Evolutionary conservation across 2,329 filamentous ascomycete species (phyloP), one percentile per base, ranked within the genome.

Genomic region (Ceratocystis albifundus): DNA sequence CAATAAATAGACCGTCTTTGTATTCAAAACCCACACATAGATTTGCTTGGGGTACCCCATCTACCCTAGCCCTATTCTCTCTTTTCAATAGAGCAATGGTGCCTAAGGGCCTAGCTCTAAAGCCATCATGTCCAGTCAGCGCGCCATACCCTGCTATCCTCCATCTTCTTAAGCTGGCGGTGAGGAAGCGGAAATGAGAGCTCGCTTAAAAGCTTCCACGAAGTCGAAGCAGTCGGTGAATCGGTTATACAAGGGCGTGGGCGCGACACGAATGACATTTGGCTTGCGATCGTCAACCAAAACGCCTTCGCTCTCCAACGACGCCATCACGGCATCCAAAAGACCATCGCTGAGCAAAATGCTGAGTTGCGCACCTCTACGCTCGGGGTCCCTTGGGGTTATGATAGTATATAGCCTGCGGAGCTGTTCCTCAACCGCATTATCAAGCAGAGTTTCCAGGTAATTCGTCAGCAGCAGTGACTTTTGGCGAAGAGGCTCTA

Each of bases 201-300:
- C 72, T 66, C 70, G 67, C 28, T 66, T 66, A 53, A 75, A 73
- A 10, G 70, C 71, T 68, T 66, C 65, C 12, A 72, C 72, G 70
- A 75, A 75, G n/a, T 70, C 70, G 44, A 69, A 74, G 64, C 74
- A 75, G 64, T 95, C 90, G 53, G 77, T 76, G 73, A 88, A 93
- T 0, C 81, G 85, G 73, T 93, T 94, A 74, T 94, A 95, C 72
- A 95, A 73, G 6, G 90, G 89, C 53, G 87, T 86, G 2, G 90
- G 89, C 3, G 90, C 89, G 4, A 93, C 84, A 7, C 90, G 79
- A 61, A 95, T 84, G 12, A 94, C 90, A 74, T 92, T 84, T 1
- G 90, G 90, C 73, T 87, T 87, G 69, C 90, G 80, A 77, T 92
- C 87, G 72, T 95, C 90, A n/a, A 89, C 82, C 0, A 94, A 80